These are phyloP conservation scores for Rhododendron henanense DNA, from an alignment of 148 eudicot species.

Conservation along the genomic window DNA sequence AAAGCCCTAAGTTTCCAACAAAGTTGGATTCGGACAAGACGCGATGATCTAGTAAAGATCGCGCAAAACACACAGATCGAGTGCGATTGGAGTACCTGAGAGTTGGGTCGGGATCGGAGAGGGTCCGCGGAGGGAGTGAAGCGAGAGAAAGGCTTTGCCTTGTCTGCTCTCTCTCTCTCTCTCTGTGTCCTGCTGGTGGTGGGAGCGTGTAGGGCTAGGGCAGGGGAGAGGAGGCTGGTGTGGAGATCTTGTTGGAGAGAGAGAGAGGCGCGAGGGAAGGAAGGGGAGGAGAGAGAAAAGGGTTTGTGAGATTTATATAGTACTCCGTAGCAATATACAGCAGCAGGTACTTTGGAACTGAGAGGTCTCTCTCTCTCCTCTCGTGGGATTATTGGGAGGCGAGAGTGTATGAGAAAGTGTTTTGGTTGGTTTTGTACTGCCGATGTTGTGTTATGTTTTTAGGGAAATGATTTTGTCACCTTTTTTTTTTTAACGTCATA, in stretches of 20 bases:
- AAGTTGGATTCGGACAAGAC: neutral
- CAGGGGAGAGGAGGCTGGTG: slow-evolving; percentile 11
- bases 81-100: slow-evolving; percentile 6
- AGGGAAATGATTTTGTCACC: too few species aligned
- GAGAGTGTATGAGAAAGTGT: too few species aligned
- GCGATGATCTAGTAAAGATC: neutral
- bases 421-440: too few species aligned
- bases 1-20: neutral
- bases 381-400: neutral
- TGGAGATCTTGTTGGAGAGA: slow-evolving; percentile 4
- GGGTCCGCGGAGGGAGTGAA: neutral
- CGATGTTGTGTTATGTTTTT: too few species aligned
- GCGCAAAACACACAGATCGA: neutral
- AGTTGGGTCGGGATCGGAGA: slow-evolving; percentile 1
- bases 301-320: neutral
- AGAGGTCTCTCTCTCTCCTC: neutral
- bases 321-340: neutral
- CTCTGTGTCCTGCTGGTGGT: neutral
- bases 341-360: neutral
- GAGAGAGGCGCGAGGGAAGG: slow-evolving; percentile 5
- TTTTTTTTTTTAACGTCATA: too few species aligned
- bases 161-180: neutral
- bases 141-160: neutral
- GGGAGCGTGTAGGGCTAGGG: slow-evolving; percentile 9
- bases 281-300: neutral